Conservation (phyloP, 2,329 filamentous ascomycete genomes). For the Xylariaceae sp. region DNA sequence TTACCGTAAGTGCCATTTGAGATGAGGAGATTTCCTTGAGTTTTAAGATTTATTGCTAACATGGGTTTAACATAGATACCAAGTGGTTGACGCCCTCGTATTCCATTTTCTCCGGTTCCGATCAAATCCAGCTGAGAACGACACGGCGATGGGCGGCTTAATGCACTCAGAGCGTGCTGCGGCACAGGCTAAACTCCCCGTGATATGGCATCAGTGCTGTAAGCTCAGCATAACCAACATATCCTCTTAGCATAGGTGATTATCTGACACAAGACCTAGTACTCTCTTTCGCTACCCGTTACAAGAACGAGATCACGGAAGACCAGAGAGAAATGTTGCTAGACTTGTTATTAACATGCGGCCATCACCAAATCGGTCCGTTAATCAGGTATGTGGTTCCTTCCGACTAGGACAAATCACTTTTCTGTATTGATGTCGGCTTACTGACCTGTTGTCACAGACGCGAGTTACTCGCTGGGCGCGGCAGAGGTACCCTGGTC, state of each 20-base stretch:
- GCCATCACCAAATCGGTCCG: constrained; percentile 83
- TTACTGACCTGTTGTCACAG: too few relatives aligned
- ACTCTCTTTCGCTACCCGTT: constrained; percentile 87
- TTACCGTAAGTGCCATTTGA: constrained; percentile 68
- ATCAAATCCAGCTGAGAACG: constrained; percentile 48
- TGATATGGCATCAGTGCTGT: constrained; percentile 89
- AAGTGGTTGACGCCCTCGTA: constrained; percentile 89
- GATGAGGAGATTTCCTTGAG: background rate
- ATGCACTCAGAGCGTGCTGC: constrained; percentile 45
- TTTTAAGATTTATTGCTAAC: constrained; percentile 1
- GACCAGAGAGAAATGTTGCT: constrained; percentile 88
- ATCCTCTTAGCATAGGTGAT: background rate
- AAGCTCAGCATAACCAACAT: background rate
- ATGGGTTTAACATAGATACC: constrained; percentile 47
- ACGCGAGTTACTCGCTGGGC: constrained; percentile 80
- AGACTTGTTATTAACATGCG: constrained; percentile 78
- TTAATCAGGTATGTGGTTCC: too few relatives aligned
- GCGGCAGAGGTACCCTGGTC: constrained; percentile 73
- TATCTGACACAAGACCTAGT: constrained; percentile 35
- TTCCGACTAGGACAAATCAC: background rate
- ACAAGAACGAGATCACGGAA: constrained; percentile 93
- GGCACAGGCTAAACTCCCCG: constrained; percentile 65
- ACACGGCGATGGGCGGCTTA: too few relatives aligned
- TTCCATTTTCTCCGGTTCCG: constrained; percentile 95
- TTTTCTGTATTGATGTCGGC: background rate